Base-by-base conservation (phyloP, 1,284 basidiomycete genomes). In the Malassezia arunalokei region DNA sequence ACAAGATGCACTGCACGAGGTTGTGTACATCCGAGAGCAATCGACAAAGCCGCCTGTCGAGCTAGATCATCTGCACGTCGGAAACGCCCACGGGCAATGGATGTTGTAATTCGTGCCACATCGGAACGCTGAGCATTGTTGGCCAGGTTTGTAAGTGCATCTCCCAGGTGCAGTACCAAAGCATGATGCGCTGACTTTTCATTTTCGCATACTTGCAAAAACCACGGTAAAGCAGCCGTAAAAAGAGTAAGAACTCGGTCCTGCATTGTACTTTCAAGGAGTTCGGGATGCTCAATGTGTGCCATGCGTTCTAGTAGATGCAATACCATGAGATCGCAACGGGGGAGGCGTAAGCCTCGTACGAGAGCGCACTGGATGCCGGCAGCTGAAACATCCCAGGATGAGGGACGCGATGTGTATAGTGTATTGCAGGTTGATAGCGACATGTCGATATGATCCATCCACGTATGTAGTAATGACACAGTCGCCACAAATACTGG, bases 61-160 rank as follows among this genome's bases (percentile, higher is more conserved):
- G 92, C 79, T 73, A 95, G 89, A 73, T 95, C 90, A 51, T 95
- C 91, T 69, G 85, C 85, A 2, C 88, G 88, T 40, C 90, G 79
- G 78, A 95, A 95, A 40, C 87, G 84, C 20, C 79, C 78, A 73
- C 86, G 87, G 38, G 86, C 82, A 60, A 92, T 90, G 6, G 87
- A 91, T 1, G 79, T 84, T 80, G 92, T 85, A 62, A 95, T 84
- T 31, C 87, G 83, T 53, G 81, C 78, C 59, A 94, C 80, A 38
- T 82, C 82, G 62, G 87, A 83, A 38, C 77, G 73, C 33, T 82
- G 81, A 1, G 90, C 88, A 24, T 91, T 78, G 7, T 71, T 74
- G 31, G 83, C 82, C 33, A 94, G 80, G 64, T 85, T 81, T 45
- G 81, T 78, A 2, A 49, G 33, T 9, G 30, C 47, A n/a, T 54